Evolutionary conservation across 495 filamentous ascomycete species (phyloP), one percentile per base, ranked within the genome.

Genomic region (Talaromyces liani): DNA sequence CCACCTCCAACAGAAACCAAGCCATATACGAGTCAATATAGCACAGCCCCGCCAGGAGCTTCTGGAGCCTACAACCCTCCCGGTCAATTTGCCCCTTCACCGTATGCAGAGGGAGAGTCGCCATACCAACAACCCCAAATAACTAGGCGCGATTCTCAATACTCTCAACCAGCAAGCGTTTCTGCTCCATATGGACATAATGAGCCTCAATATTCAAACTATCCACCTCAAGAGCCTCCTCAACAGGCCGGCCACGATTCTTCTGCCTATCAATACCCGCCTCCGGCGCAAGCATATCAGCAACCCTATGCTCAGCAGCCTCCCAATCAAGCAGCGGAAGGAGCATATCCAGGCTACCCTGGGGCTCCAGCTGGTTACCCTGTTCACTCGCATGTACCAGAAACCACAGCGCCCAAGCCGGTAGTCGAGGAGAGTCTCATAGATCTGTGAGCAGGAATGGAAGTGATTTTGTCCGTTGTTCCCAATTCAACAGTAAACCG

Each of bases 351-450:
- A 8, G 80, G 60, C 27, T 79, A 79, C 61, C 69, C 76, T 18
- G 68, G 64, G 39, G 71, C 71, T 45, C 88, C 91, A 70, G 87
- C 88, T 51, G 75, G 29, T 18, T 85, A 85, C 67, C 82, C 89
- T 66, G n/a, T 80, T 85, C 33, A 81, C 83, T 33, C 57, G 63
- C 79, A 78, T 61, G 73, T 70, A 39, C 73, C 75, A 65, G 71
- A 77, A 60, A 70, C 75, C 22, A 53, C 75, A 34, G 72, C 75
- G 18, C 79, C 85, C 61, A 80, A 85, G 10, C 82, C 85, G 14
- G 75, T 63, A 31, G 80, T 91, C 63, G 93, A 98, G 75, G 93
- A 98, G 75, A 92, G 89, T 68, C 77, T 98, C 73, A 98, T 98
- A 75, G 93, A 98, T 67, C 72, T 84, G 62, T 84, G 75, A 66